phyloP scores from a whole-genome alignment of 495 filamentous ascomycete genomes.

The Xylaria palmicola region DNA sequence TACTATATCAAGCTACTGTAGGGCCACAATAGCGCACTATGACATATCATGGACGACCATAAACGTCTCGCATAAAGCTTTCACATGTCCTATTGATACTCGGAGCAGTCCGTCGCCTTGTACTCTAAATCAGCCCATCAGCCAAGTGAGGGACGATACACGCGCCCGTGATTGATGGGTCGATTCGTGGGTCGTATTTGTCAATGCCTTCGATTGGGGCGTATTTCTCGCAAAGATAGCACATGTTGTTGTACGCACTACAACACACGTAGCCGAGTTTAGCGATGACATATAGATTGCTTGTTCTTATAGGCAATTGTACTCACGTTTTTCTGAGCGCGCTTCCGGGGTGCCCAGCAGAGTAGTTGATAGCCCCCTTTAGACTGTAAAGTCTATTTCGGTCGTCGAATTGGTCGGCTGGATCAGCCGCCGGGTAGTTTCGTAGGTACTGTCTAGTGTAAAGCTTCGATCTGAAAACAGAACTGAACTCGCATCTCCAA shows the following conservation, averaged over 20 bases:
- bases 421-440: conserved; percentile 20
- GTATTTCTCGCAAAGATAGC: conserved; percentile 37
- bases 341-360: conserved; percentile 34
- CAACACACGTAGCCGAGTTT: not conserved
- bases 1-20: no score
- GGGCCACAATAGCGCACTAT: no score
- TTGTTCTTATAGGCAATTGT: not conserved
- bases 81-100: no score
- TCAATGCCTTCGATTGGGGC: conserved; percentile 30
- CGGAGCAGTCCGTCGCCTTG: no score
- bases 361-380: conserved; percentile 31
- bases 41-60: no score
- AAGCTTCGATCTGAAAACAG: not conserved
- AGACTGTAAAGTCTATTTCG: conserved; percentile 37
- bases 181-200: conserved; percentile 28
- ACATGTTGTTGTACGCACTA: conserved; percentile 39
- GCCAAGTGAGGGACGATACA: not conserved
- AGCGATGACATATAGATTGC: not conserved
- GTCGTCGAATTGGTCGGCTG: conserved; percentile 32
- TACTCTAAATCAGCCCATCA: no score
- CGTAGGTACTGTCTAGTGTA: conserved; percentile 24
- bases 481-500: conserved; percentile 24
- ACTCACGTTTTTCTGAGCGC: conserved; percentile 32
- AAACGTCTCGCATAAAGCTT: no score
- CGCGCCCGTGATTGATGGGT: not conserved